Conservation (phyloP, 176 grass and related monocot species). For the Tillandsia leiboldiana region DNA sequence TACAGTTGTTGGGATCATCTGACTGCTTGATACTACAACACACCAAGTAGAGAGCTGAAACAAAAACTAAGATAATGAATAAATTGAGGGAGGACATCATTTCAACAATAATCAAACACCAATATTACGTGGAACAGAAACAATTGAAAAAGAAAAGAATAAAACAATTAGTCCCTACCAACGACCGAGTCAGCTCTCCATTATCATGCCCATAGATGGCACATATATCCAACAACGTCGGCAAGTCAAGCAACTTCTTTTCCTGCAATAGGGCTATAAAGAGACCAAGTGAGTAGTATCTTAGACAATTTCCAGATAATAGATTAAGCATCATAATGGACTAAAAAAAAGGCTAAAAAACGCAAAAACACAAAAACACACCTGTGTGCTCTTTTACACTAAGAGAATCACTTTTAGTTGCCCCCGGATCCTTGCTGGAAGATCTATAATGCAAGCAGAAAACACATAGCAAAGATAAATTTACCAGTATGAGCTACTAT, state of each 20-base stretch:
- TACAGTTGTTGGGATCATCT: too few species aligned
- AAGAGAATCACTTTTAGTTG: constrained; percentile 50
- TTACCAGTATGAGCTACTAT: background rate
- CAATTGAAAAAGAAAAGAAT: background rate
- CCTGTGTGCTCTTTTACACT: constrained; percentile 80
- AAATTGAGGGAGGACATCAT: background rate
- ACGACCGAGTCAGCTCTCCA: constrained; percentile 51
- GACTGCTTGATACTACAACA: too few species aligned
- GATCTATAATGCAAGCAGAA: constrained; percentile 47
- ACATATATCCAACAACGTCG: constrained; percentile 93
- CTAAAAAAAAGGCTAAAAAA: background rate
- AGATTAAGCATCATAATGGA: background rate
- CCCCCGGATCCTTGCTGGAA: constrained; percentile 87
- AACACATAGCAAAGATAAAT: constrained; percentile 16
- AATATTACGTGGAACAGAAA: background rate
- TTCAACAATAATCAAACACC: too few species aligned
- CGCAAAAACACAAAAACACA: constrained; percentile 19
- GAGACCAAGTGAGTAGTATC: constrained; percentile 21
- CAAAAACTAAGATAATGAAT: background rate
- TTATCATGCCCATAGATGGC: constrained; percentile 92
- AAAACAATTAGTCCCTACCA: constrained; percentile 43
- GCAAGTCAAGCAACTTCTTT: constrained; percentile 82
- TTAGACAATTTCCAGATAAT: background rate
- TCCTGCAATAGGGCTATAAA: constrained; percentile 79
- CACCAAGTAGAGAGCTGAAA: background rate